phyloP scores from a whole-genome alignment of 1,139 yeast genomes.

The Yamadazyma siamensis region DNA sequence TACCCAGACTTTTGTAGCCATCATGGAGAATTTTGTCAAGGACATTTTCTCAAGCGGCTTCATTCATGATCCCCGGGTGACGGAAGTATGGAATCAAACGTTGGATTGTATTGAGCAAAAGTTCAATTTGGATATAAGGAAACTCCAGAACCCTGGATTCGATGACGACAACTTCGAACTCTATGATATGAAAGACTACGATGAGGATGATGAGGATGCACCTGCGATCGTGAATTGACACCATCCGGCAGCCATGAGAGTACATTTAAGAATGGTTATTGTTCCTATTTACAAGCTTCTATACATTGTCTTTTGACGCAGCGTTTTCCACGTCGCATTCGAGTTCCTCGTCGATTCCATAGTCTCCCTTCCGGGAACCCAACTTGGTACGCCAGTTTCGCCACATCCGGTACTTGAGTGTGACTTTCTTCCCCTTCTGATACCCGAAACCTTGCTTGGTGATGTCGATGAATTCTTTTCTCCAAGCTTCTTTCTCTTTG shows the following conservation, averaged over 20 bases:
- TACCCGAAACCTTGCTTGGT: slow-evolving; percentile 29
- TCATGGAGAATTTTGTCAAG: slow-evolving; percentile 19
- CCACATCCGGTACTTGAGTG: slow-evolving; percentile 3
- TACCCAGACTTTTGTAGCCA: slow-evolving; percentile 12
- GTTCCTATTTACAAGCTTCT: background rate
- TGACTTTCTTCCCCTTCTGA: slow-evolving; percentile 24
- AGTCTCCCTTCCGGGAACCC: too few relatives aligned
- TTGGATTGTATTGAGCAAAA: slow-evolving; percentile 9
- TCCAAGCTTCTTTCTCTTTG: slow-evolving; percentile 8
- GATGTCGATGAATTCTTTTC: slow-evolving; percentile 24
- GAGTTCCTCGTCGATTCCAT: too few relatives aligned
- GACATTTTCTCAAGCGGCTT: slow-evolving; percentile 16
- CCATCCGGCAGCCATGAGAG: too few relatives aligned
- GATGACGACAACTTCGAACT: slow-evolving; percentile 22
- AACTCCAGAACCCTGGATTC: slow-evolving; percentile 7
- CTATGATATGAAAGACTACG: slow-evolving; percentile 19
- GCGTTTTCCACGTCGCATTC: too few relatives aligned
- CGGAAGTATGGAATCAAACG: slow-evolving; percentile 9
- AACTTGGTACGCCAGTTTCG: too few relatives aligned
- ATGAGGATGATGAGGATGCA: slow-evolving; percentile 27
- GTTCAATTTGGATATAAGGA: slow-evolving; percentile 17
- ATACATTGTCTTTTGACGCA: too few relatives aligned
- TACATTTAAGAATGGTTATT: too few relatives aligned
- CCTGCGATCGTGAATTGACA: slow-evolving; percentile 25
- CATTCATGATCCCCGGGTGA: too few relatives aligned